Evolutionary conservation across 805 yeast species (phyloP).

Genomic region (Lachancea fermentati): DNA sequence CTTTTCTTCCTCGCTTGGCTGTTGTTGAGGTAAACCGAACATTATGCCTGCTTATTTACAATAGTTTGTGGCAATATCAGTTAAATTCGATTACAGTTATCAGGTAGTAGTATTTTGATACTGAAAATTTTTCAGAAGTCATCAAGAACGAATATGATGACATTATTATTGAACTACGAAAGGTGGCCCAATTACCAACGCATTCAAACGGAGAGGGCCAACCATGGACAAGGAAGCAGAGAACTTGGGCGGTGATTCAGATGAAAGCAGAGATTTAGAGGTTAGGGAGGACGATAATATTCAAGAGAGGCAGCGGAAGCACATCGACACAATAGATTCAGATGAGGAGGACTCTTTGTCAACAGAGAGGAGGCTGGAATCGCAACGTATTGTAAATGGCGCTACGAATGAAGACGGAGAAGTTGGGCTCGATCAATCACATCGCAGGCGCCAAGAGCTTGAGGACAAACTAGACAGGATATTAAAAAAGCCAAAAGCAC

Average conservation of each 20-base stretch:
- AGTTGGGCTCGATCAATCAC: slow-evolving; percentile 22
- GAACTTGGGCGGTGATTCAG: not conserved
- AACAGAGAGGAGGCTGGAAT: slow-evolving; percentile 9
- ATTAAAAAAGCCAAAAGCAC: slow-evolving; percentile 55
- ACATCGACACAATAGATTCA: slow-evolving; percentile 20
- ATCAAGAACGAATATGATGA: not conserved
- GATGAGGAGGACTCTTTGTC: slow-evolving; percentile 14
- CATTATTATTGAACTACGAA: not conserved
- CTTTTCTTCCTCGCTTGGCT: slow-evolving; percentile 60
- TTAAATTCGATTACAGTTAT: too few species aligned
- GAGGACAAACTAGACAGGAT: slow-evolving; percentile 80
- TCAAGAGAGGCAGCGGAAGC: slow-evolving; percentile 25
- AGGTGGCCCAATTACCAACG: too few species aligned
- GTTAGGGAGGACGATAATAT: not conserved
- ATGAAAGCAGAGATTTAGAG: not conserved
- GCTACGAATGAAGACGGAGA: slow-evolving; percentile 26
- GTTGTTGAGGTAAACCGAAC: slow-evolving; percentile 47
- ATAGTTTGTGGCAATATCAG: too few species aligned
- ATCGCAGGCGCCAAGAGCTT: slow-evolving; percentile 61
- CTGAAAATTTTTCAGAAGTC: not conserved
- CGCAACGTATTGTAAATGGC: slow-evolving; percentile 8
- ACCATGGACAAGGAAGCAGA: slow-evolving; percentile 2
- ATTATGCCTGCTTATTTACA: slow-evolving; percentile 23
- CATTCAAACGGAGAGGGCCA: too few species aligned
- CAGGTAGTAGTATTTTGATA: not conserved